Percentiles rank a stretch among this genome's conserved stretches.
Evolutionary conservation across 1,284 basidiomycete species (phyloP).

Genomic region (Chondrostereum purpureum): DNA sequence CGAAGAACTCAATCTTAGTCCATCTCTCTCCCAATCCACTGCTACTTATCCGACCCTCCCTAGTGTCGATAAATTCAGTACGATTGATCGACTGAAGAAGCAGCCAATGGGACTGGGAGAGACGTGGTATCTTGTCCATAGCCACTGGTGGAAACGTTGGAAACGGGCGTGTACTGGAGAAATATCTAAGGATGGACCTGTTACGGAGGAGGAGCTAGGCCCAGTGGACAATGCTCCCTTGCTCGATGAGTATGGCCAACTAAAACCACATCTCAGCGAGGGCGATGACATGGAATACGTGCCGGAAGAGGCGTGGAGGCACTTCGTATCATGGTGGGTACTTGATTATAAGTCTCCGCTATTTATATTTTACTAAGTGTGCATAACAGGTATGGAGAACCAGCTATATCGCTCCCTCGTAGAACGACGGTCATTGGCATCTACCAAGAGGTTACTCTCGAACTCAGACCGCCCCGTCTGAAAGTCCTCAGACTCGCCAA

Average conservation of each 20-base stretch:
- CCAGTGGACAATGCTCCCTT: constrained; percentile 71
- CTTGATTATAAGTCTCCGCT: constrained; percentile 4
- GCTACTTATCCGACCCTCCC: constrained; percentile 25
- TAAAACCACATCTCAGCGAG: constrained; percentile 48
- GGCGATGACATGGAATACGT: constrained; percentile 76
- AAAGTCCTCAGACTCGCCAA: constrained; percentile 47
- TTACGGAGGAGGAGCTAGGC: constrained; percentile 59
- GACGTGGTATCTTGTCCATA: constrained; percentile 73
- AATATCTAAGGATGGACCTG: constrained; percentile 56
- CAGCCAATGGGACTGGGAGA: constrained; percentile 56
- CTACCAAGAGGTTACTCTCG: constrained; percentile 52
- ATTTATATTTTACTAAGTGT: constrained; percentile 8
- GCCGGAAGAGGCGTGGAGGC: constrained; percentile 67
- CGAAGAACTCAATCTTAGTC: constrained; percentile 17
- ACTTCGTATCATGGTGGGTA: constrained; percentile 62
- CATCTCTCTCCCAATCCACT: constrained; percentile 16
- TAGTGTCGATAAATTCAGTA: constrained; percentile 38
- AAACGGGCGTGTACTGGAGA: constrained; percentile 61
- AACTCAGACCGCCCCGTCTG: constrained; percentile 73
- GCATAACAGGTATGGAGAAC: constrained; percentile 62
- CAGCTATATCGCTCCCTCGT: constrained; percentile 51
- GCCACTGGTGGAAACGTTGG: constrained; percentile 73
- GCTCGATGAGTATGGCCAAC: constrained; percentile 46
- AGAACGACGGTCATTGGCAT: constrained; percentile 55
- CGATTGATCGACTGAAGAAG: constrained; percentile 41